phyloP scores from a whole-genome alignment of 2,329 filamentous ascomycete species.

The Aspergillus luchuensis region DNA sequence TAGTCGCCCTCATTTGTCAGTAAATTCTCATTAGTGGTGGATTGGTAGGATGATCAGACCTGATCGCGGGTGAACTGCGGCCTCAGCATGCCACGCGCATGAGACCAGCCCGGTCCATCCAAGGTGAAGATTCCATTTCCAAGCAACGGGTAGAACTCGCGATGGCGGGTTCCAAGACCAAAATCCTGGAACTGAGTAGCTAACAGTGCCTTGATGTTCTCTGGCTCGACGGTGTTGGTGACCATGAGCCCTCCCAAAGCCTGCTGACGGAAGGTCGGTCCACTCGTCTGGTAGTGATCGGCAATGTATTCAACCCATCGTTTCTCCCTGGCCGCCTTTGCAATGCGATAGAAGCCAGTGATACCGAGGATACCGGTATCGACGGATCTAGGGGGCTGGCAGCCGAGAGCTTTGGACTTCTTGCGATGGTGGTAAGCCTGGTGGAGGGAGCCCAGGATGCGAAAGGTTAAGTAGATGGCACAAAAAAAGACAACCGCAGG shows the following conservation, averaged over 20 bases:
- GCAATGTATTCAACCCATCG: conserved; percentile 34
- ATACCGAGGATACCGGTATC: conserved; percentile 27
- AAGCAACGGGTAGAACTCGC: conserved; percentile 55
- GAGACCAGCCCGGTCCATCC: conserved; percentile 76
- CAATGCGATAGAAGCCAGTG: conserved; percentile 26
- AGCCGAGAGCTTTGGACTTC: conserved; percentile 30
- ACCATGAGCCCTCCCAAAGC: conserved; percentile 22
- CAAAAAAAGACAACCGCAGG: conserved; percentile 22
- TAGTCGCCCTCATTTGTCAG: conserved; percentile 8
- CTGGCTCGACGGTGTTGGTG: conserved; percentile 40
- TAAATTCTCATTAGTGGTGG: not conserved
- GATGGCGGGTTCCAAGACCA: conserved; percentile 75
- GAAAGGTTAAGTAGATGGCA: conserved; percentile 24
- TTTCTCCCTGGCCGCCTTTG: conserved; percentile 30
- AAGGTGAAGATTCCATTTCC: conserved; percentile 63
- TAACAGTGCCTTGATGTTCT: conserved; percentile 81
- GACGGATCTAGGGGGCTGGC: conserved; percentile 23
- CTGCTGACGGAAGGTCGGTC: conserved; percentile 29
- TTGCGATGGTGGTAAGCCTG: conserved; percentile 26
- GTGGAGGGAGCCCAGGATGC: conserved; percentile 26
- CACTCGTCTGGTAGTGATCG: conserved; percentile 27
- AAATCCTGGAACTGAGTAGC: conserved; percentile 82
- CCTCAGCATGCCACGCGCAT: conserved; percentile 74
- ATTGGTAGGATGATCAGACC: conserved; percentile 43
- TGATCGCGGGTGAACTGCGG: conserved; percentile 87